Base-by-base conservation (phyloP, 192 early-diverging fungal genomes). In the Gamsiella multidivaricata region DNA sequence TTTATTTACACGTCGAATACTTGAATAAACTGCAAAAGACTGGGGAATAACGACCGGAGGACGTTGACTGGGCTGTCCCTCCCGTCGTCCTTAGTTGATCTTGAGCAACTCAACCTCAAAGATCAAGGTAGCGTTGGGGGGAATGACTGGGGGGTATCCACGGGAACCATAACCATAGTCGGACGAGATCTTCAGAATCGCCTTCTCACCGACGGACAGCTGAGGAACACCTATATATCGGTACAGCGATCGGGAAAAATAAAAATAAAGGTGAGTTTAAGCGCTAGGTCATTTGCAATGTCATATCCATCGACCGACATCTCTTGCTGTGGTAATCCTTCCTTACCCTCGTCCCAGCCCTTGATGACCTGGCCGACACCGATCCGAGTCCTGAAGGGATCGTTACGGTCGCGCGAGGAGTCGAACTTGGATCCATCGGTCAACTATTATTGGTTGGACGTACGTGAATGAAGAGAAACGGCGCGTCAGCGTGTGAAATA, bases 291-390 rank as follows among this genome's bases (percentile, higher is more conserved):
- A n/a, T n/a, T n/a, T n/a, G n/a, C n/a, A n/a, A n/a, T n/a, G n/a
- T n/a, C n/a, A n/a, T n/a, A n/a, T n/a, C n/a, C n/a, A n/a, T n/a
- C n/a, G n/a, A n/a, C n/a, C n/a, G n/a, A n/a, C n/a, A n/a, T n/a
- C n/a, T n/a, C n/a, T n/a, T n/a, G n/a, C n/a, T n/a, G n/a, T n/a
- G n/a, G n/a, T n/a, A n/a, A n/a, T n/a, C n/a, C n/a, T n/a, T 18
- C 47, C 37, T 59, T 71, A 81, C 83, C 84, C 74, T 87, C 84
- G 61, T 88, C 84, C 84, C 86, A 88, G 29, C 85, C 71, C 57
- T 83, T 72, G 82, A 99, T 99, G 73, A 99, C 96, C 66, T 89
- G 92, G 5, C 94, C 94, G 45, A 95, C 90, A 74, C 97, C 97
- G 61, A 99, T 97, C 28, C 71, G 82, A 85, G 91, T 94, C 23